phyloP scores from a whole-genome alignment of 2,329 filamentous ascomycete genomes.

The Fusarium humuli region DNA sequence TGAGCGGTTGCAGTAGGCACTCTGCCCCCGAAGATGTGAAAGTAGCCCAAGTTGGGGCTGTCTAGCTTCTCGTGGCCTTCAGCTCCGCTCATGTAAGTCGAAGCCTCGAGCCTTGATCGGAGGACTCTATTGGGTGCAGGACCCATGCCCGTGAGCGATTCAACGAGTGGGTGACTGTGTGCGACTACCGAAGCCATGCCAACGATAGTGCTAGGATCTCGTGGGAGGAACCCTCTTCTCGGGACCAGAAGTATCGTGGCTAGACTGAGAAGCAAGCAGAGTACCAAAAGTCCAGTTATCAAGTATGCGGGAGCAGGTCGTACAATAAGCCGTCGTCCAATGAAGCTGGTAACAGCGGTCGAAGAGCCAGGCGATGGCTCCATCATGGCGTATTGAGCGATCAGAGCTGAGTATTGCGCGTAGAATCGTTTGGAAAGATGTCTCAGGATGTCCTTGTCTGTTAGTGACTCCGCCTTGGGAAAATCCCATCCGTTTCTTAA shows the following conservation, averaged over 20 bases:
- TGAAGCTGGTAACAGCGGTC: constrained; percentile 43
- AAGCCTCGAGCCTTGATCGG: constrained; percentile 44
- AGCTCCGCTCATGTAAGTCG: constrained; percentile 50
- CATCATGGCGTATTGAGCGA: constrained; percentile 50
- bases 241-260: constrained; percentile 43
- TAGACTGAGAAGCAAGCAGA: constrained; percentile 43
- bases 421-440: constrained; percentile 49
- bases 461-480: constrained; percentile 41
- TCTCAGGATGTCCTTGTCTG: constrained; percentile 42
- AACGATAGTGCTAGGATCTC: constrained; percentile 51
- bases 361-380: constrained; percentile 31
- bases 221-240: constrained; percentile 51
- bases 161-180: constrained; percentile 52
- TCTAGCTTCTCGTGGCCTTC: constrained; percentile 52
- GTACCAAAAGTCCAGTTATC: constrained; percentile 46
- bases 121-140: constrained; percentile 48
- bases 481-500: constrained; percentile 34
- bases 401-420: constrained; percentile 50
- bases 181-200: constrained; percentile 52
- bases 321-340: constrained; percentile 49
- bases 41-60: constrained; percentile 39
- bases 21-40: constrained; percentile 46
- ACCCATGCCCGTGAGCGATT: constrained; percentile 51
- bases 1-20: constrained; percentile 28
- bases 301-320: constrained; percentile 48